phyloP scores from a whole-genome alignment of 73 alveolate species.

The Paramecium octaurelia region DNA sequence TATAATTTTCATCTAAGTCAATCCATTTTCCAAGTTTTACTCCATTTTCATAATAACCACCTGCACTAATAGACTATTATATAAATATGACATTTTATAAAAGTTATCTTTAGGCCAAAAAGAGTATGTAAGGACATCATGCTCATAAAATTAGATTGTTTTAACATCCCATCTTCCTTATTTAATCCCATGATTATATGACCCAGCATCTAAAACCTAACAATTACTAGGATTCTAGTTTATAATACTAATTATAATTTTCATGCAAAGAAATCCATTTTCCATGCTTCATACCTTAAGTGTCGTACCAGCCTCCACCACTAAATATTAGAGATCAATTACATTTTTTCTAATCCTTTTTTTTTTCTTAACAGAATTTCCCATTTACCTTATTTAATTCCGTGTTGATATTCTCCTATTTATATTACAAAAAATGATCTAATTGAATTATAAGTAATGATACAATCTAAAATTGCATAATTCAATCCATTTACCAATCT shows the following conservation, averaged over 20 bases:
- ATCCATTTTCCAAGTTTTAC: background rate
- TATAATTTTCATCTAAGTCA: background rate
- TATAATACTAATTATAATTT: no score
- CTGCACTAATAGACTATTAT: background rate
- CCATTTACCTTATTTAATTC: background rate
- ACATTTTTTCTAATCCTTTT: background rate
- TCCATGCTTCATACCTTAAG: background rate
- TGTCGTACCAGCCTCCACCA: no score
- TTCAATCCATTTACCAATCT: background rate
- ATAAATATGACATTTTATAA: background rate
- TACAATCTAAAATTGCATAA: background rate
- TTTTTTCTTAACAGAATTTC: background rate
- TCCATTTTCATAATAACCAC: background rate
- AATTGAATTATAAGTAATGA: no score
- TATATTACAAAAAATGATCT: background rate
- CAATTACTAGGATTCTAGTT: no score
- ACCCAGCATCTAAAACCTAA: background rate
- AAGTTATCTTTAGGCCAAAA: background rate
- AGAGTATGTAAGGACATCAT: background rate
- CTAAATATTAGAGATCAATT: no score
- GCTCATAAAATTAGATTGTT: background rate
- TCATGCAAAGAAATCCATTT: background rate
- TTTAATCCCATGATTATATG: background rate
- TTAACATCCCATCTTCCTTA: background rate
- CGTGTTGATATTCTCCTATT: background rate